These are phyloP conservation scores for Cytospora paraplurivora DNA, from an alignment of 2,329 filamentous ascomycete genomes.

Conservation along the genomic window DNA sequence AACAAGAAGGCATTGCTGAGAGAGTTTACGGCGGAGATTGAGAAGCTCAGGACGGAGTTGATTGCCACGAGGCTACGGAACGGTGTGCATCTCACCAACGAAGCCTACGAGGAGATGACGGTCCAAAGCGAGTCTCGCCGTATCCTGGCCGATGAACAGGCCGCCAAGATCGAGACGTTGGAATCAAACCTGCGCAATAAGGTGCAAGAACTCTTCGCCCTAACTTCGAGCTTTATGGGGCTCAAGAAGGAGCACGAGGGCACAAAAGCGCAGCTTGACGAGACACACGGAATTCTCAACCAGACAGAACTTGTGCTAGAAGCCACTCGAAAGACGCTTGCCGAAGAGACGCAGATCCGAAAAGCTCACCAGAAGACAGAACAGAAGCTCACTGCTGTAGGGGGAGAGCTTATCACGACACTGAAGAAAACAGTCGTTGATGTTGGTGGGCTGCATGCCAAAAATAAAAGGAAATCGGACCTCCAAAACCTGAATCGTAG, in stretches of 20 bases:
- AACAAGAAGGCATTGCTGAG: slow-evolving; percentile 90
- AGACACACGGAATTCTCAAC: slow-evolving; percentile 78
- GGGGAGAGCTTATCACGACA: slow-evolving; percentile 75
- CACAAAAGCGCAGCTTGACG: slow-evolving; percentile 70
- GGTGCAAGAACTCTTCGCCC: slow-evolving; percentile 83
- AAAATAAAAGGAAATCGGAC: slow-evolving; percentile 82
- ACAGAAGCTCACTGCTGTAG: slow-evolving; percentile 70
- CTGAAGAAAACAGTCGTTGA: slow-evolving; percentile 78
- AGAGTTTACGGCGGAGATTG: slow-evolving; percentile 90
- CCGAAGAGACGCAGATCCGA: slow-evolving; percentile 77
- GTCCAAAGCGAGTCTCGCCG: slow-evolving; percentile 89
- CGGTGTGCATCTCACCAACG: slow-evolving; percentile 89
- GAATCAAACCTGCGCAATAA: slow-evolving; percentile 91
- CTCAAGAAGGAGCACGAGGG: slow-evolving; percentile 89
- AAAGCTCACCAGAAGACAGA: slow-evolving; percentile 88
- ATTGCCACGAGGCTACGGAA: slow-evolving; percentile 92
- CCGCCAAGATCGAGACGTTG: slow-evolving; percentile 88
- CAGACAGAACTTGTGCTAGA: slow-evolving; percentile 84
- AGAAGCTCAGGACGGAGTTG: slow-evolving; percentile 90
- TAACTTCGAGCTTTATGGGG: slow-evolving; percentile 84
- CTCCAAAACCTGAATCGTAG: slow-evolving; percentile 78
- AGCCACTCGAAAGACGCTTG: slow-evolving; percentile 73
- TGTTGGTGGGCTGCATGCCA: slow-evolving; percentile 79
- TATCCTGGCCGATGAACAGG: slow-evolving; percentile 90
- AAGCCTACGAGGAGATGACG: slow-evolving; percentile 87